A percentile compares a stretch with the other conserved stretches of the same genome.
Conservation (phyloP, 495 filamentous ascomycete species). For the Elaphomyces granulatus region DNA sequence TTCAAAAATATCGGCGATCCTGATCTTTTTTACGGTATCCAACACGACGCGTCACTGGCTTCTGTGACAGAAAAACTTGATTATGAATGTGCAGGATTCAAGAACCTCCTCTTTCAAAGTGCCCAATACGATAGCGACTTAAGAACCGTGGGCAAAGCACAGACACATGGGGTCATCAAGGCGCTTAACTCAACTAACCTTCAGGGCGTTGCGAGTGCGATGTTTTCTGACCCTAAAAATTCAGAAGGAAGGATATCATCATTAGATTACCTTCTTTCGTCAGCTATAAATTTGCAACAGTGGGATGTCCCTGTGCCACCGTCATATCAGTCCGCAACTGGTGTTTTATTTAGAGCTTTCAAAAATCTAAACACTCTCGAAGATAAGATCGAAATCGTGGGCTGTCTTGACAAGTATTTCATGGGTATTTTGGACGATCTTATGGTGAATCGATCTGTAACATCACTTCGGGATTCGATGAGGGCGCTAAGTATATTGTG, state of each 20-base stretch:
- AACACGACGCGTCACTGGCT: slow-evolving; percentile 56
- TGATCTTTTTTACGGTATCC: slow-evolving; percentile 90
- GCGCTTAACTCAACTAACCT: slow-evolving; percentile 34
- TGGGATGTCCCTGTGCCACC: slow-evolving; percentile 79
- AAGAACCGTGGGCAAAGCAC: slow-evolving; percentile 36
- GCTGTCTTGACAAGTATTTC: slow-evolving; percentile 48
- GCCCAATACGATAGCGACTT: slow-evolving; percentile 85
- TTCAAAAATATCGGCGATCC: slow-evolving; percentile 90
- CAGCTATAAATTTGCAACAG: slow-evolving; percentile 76
- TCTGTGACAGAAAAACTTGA: slow-evolving; percentile 74
- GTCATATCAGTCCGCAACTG: slow-evolving; percentile 42
- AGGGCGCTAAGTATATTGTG: slow-evolving; percentile 61
- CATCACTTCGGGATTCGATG: slow-evolving; percentile 47
- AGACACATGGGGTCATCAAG: slow-evolving; percentile 27
- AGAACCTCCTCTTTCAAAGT: slow-evolving; percentile 78
- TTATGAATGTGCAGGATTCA: slow-evolving; percentile 76
- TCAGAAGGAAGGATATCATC: slow-evolving; percentile 24
- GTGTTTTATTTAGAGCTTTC: slow-evolving; percentile 63
- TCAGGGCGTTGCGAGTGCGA: slow-evolving; percentile 34
- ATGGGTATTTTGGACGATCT: slow-evolving; percentile 46
- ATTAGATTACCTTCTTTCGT: slow-evolving; percentile 55
- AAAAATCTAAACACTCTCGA: slow-evolving; percentile 59
- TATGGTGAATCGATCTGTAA: slow-evolving; percentile 39
- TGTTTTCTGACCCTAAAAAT: slow-evolving; percentile 18
- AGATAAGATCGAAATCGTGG: slow-evolving; percentile 34